A percentile compares a stretch with the other conserved stretches of the same genome.
Conservation (phyloP, 345 rosid genomes). For the Brassica incana region DNA sequence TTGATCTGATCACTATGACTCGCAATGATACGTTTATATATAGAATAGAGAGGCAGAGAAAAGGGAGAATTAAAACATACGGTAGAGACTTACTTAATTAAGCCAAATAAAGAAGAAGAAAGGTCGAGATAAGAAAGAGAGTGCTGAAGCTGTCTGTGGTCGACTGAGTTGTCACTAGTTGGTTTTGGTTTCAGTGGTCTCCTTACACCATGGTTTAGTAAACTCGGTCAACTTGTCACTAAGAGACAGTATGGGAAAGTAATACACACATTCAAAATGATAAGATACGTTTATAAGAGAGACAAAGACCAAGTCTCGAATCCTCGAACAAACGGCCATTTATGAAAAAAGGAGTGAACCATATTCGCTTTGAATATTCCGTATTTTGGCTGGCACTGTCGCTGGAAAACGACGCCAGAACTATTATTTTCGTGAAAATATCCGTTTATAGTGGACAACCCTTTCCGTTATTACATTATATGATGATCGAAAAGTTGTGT, state of each 20-base stretch:
- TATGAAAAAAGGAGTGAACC: neutral
- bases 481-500: neutral
- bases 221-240: neutral
- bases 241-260: neutral
- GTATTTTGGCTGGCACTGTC: neutral
- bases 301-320: neutral
- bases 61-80: neutral
- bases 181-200: constrained; percentile 4
- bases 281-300: neutral
- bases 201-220: neutral
- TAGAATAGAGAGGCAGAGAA: neutral
- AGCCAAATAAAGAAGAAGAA: neutral
- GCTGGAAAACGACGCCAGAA: neutral
- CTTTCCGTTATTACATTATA: neutral
- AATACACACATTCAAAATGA: neutral
- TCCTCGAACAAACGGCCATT: neutral
- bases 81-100: constrained; percentile 1
- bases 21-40: neutral
- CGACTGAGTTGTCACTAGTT: neutral
- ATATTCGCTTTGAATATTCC: neutral
- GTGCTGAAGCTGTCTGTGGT: neutral
- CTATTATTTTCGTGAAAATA: neutral
- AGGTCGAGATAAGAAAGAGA: neutral
- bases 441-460: neutral
- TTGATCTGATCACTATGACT: neutral